Conservation (phyloP, 2,329 filamentous ascomycete genomes). For the Trichoderma sp. region DNA sequence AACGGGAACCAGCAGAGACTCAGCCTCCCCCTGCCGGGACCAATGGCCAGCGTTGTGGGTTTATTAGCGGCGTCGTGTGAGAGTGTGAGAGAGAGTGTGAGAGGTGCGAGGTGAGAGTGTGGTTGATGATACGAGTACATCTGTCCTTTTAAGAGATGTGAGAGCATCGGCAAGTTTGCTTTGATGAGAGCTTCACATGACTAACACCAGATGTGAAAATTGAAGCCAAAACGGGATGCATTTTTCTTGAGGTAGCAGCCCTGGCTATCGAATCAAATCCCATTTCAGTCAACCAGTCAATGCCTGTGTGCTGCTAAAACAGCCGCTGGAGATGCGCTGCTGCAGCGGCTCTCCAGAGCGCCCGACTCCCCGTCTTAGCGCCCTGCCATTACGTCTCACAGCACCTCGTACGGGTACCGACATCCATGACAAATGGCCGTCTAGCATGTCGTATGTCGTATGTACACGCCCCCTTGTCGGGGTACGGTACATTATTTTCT, state of each 20-base stretch:
- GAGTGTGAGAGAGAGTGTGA: background rate
- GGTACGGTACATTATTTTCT: background rate
- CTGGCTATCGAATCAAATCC: background rate
- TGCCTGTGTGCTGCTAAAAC: background rate
- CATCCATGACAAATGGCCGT: background rate
- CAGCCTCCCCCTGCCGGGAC: conserved; percentile 8
- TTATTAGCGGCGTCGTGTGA: background rate
- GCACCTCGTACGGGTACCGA: background rate
- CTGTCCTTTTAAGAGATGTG: background rate
- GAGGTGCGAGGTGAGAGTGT: background rate
- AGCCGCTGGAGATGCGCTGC: background rate
- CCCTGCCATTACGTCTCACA: background rate
- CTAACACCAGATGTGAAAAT: background rate
- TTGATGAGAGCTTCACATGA: background rate
- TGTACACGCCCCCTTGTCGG: conserved; percentile 2
- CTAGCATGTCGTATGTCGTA: background rate
- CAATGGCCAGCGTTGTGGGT: background rate
- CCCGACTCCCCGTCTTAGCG: conserved; percentile 1
- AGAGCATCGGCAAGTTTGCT: background rate
- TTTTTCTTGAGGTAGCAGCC: background rate
- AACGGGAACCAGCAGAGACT: background rate
- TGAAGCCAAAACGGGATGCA: background rate
- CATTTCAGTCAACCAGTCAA: background rate
- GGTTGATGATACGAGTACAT: background rate
- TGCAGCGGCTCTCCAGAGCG: background rate